Conservation (phyloP, 106 monocot genomes). For the Cymbidium sinense region DNA sequence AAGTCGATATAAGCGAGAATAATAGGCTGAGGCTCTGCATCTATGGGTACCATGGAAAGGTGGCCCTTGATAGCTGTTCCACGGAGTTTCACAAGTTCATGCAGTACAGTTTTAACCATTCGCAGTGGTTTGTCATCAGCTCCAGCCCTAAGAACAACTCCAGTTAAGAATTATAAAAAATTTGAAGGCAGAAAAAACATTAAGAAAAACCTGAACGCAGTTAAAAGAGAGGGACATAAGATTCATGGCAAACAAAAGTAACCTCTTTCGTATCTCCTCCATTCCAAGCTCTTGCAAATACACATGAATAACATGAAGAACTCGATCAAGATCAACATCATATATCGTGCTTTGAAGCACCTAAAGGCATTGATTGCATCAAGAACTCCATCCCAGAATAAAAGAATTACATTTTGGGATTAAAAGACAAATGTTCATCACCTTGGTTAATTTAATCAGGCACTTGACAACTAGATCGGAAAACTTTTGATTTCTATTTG, state of each 20-base stretch:
- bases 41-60: conserved; percentile 98
- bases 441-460: conserved; percentile 93
- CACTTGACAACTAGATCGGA: conserved; percentile 99
- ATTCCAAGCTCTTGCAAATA: conserved; percentile 99
- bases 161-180: neutral
- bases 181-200: neutral
- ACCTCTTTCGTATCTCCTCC: conserved; percentile 98
- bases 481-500: conserved; percentile 85
- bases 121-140: conserved; percentile 96
- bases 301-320: conserved; percentile 95
- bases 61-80: conserved; percentile 98
- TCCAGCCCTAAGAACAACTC: conserved; percentile 55
- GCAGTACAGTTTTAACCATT: conserved; percentile 99
- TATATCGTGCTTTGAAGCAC: conserved; percentile 86
- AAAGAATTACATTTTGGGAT: neutral
- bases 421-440: conserved; percentile 14
- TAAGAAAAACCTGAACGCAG: conserved; percentile 4
- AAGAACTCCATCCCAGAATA: neutral
- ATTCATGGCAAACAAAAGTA: neutral
- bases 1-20: conserved; percentile 99
- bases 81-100: conserved; percentile 97
- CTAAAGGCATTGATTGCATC: conserved; percentile 21
- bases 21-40: conserved; percentile 92
- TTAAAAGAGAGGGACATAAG: neutral
- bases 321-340: conserved; percentile 93